These are phyloP conservation scores for Flaveria trinervia DNA, from an alignment of 129 eudicot species.

Conservation along the genomic window DNA sequence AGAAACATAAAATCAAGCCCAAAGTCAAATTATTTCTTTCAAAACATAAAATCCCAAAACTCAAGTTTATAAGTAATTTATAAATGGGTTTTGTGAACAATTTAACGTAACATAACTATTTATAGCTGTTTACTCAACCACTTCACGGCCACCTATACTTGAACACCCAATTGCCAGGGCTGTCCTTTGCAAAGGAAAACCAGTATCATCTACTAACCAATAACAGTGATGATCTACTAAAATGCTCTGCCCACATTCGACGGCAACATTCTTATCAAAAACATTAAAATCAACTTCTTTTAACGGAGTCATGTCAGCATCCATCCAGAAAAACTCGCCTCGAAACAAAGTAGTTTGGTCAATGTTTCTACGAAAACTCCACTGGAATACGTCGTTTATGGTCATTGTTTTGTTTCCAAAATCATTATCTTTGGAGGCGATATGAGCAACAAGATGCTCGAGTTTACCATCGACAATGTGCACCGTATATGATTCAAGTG, in stretches of 20 bases:
- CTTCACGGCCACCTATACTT: slow-evolving; percentile 8
- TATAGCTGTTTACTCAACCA: neutral
- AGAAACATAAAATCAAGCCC: neutral
- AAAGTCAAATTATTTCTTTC: neutral
- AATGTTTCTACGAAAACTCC: slow-evolving; percentile 6
- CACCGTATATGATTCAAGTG: neutral
- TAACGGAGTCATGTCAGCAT: neutral
- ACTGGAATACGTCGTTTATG: neutral
- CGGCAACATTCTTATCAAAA: slow-evolving; percentile 15
- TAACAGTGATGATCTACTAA: neutral
- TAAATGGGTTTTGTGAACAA: neutral
- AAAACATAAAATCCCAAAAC: neutral
- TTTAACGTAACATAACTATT: neutral
- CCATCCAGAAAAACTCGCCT: slow-evolving; percentile 14
- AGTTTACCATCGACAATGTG: neutral
- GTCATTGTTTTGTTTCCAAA: slow-evolving; percentile 14
- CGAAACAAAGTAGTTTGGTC: neutral
- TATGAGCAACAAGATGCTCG: neutral
- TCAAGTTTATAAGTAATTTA: neutral
- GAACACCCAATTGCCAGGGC: slow-evolving; percentile 4
- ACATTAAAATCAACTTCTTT: neutral
- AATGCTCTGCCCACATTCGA: neutral
- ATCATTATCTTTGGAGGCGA: neutral
- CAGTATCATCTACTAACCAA: slow-evolving; percentile 1
- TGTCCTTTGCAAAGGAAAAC: slow-evolving; percentile 10